Conservation (phyloP, 441 rosid species). For the Metrosideros polymorpha region DNA sequence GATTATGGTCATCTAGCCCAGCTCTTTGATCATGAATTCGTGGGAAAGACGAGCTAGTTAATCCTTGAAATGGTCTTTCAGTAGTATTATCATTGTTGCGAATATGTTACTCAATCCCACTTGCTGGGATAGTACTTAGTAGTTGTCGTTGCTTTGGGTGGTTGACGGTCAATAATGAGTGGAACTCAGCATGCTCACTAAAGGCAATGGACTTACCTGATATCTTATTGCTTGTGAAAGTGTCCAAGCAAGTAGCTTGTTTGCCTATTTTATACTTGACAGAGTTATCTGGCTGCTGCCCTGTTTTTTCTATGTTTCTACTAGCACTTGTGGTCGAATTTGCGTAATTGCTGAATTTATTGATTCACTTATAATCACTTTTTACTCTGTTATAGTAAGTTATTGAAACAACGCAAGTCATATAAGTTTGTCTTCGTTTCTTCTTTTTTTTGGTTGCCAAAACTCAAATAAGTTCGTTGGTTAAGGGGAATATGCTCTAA, state of each 20-base stretch:
- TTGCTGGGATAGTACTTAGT: neutral
- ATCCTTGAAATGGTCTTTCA: neutral
- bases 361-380: neutral
- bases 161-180: no score
- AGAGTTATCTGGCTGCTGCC: no score
- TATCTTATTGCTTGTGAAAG: neutral
- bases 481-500: constrained; percentile 18
- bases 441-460: neutral
- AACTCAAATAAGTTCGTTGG: neutral
- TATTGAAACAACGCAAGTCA: neutral
- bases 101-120: neutral
- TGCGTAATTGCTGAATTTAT: neutral
- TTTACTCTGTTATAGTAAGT: neutral
- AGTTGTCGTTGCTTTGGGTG: no score
- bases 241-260: neutral
- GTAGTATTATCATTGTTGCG: neutral
- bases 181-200: no score
- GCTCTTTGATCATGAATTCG: neutral
- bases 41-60: neutral
- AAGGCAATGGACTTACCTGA: neutral
- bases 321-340: neutral
- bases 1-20: neutral
- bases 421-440: neutral
- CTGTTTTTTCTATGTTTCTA: neutral
- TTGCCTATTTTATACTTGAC: neutral